These are phyloP conservation scores for Cladosporium colombiae DNA, from an alignment of 2,329 filamentous ascomycete species.

Conservation along the genomic window DNA sequence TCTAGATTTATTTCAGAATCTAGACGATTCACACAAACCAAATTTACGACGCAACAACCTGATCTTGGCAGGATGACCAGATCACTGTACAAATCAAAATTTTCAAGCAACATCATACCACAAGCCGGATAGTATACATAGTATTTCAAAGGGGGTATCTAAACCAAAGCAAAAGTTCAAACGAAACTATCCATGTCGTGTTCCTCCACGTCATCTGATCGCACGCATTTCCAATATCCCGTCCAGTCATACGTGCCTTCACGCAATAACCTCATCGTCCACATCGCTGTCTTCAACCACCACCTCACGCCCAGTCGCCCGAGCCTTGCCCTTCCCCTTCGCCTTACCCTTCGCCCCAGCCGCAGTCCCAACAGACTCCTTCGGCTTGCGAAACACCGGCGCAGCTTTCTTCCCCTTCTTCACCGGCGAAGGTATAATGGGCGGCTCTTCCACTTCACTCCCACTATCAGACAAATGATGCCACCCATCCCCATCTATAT, in stretches of 20 bases:
- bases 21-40: not conserved
- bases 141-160: not conserved
- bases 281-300: constrained; percentile 60
- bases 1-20: constrained; percentile 42
- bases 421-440: constrained; percentile 20
- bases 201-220: not conserved
- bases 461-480: constrained; percentile 34
- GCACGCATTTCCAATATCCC: not conserved
- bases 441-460: constrained; percentile 31
- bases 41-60: not conserved
- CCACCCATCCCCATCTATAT: constrained; percentile 29
- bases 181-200: not conserved
- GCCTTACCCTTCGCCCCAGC: not conserved
- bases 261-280: constrained; percentile 41
- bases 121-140: not conserved
- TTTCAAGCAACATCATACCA: not conserved
- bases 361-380: not conserved
- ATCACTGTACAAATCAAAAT: not conserved
- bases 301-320: constrained; percentile 23
- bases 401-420: not conserved
- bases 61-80: not conserved
- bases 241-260: not conserved
- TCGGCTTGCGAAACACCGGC: constrained; percentile 17
- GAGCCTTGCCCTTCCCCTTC: not conserved
- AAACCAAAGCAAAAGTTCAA: not conserved